Evolutionary conservation across 345 rosid species (phyloP).

Genomic region (Dovyalis caffra): DNA sequence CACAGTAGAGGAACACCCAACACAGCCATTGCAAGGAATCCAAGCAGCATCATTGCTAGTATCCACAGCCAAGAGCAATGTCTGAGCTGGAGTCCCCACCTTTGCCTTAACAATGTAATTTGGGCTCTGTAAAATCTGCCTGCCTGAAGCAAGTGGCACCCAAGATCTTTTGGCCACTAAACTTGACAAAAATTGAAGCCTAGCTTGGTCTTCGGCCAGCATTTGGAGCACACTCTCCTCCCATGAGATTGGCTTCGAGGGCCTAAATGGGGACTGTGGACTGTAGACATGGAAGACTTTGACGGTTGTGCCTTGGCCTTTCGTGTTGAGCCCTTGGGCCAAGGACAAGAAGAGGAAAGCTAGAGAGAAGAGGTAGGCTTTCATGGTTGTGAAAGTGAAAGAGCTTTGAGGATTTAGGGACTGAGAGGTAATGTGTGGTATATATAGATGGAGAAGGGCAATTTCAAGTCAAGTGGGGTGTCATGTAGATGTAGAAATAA

Average conservation of each 20-base stretch:
- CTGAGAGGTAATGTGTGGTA: conserved; percentile 5
- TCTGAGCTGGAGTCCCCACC: conserved; percentile 81
- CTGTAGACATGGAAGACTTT: conserved; percentile 71
- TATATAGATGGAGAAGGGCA: conserved; percentile 16
- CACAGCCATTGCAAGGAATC: conserved; percentile 79
- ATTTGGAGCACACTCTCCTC: conserved; percentile 65
- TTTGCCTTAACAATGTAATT: conserved; percentile 71
- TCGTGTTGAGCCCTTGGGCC: conserved; percentile 26
- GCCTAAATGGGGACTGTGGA: conserved; percentile 72
- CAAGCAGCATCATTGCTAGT: conserved; percentile 88
- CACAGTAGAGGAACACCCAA: conserved; percentile 63
- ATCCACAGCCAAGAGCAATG: conserved; percentile 84
- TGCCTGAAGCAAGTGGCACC: conserved; percentile 91
- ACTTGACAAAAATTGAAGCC: conserved; percentile 67
- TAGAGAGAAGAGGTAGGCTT: conserved; percentile 26
- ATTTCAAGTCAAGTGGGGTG: conserved; percentile 21
- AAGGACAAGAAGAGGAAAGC: conserved; percentile 26
- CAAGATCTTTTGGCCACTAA: conserved; percentile 59
- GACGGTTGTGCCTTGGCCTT: conserved; percentile 60
- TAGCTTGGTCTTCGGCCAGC: conserved; percentile 66
- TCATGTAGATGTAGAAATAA: conserved; percentile 1
- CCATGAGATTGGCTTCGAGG: conserved; percentile 64
- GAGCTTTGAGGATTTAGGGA: conserved; percentile 14
- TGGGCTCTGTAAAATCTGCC: conserved; percentile 74
- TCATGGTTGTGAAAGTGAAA: conserved; percentile 15